Base-by-base conservation (phyloP, 2,329 filamentous ascomycete species). In the Sporothrix phasma region DNA sequence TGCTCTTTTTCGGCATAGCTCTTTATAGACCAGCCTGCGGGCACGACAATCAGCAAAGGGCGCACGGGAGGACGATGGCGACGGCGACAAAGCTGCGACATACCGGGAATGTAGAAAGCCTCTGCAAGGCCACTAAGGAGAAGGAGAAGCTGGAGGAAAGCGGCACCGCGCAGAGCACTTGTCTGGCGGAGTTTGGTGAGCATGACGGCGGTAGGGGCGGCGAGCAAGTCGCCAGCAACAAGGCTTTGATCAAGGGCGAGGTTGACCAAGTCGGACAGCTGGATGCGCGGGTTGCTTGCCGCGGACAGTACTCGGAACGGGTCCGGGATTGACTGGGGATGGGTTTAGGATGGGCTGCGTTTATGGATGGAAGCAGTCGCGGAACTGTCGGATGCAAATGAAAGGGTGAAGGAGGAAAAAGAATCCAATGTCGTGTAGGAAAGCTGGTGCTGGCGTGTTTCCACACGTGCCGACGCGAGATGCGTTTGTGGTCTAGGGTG, bases 51-150 rank as follows among this genome's bases (percentile, higher is more conserved):
- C 29, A 63, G 54, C 41, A 22, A n/a, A 13, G 43, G 37, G 2
- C 13, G 24, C 4, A 19, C 31, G 13, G 17, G 3, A 17, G 24
- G 13, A 15, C 17, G 3, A 34, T n/a, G 8, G 31, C 6, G 3
- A 26, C 26, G 10, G 29, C n/a, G 41, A 45, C 53, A 56, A 41
- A 41, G 65, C 39, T 53, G 45, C 64, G 62, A 66, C 79, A 70
- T 81, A 93, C 90, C 90, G 70, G 91, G 91, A 70, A 96, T 88
- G 74, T 95, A 96, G 74, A 95, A 95, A 43, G 88, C 89, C 62
- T 86, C 78, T 19, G 78, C 77, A 65, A 79, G 29, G 13, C 45
- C 31, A 29, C 60, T 77, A 37, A 80, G 80, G 64, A 82, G 68
- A 61, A 76, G 71, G 17, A 80, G 70, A 53, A 63, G 29, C 45